Evolutionary conservation across 495 filamentous ascomycete genomes (phyloP), one percentile per base, ranked within the genome.

Genomic region (Mytilinidion resinicola): DNA sequence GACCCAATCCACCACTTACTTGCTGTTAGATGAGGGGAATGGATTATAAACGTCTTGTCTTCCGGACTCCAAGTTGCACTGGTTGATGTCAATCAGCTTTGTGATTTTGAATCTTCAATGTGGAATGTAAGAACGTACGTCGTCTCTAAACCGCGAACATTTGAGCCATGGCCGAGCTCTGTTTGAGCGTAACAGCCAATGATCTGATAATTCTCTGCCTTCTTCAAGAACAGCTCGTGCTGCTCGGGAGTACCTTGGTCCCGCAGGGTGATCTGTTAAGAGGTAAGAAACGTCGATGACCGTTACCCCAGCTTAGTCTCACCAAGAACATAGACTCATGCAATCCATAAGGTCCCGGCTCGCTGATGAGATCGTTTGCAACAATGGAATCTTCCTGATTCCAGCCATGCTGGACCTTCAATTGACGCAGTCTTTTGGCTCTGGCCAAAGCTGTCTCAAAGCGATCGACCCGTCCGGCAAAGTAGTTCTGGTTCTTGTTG

Each of bases 1-100:
- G 82, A 84, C 0, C 87, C 87, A 64, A 88, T 87, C 87, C 87
- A 90, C 86, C 85, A 90, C 67, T 90, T 90, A 38, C 81, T 82
- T 14, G 84, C 77, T 9, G 85, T 88, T 53, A 87, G 72, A 53
- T 77, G 72, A 0, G 87, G 87, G 0, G 83, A 85, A 63, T 86
- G 80, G 49, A 90, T 78, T 46, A 74, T 81, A 70, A 89, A 89
- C 5, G 82, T 85, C 71, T 86, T 83, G 63, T 85, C 80, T 12
- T 81, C 71, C 3, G 77, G 67, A 65, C 87, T 82, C 82, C 84
- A 89, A 30, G 80, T 87, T 14, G 85, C 86, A 30, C 25, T 30
- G 6, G 25, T 30, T 6, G 25, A 30, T 30, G 6, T 30, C 25
- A 30, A 30, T 30, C 25, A 30, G 25, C 25, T 30, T 6, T 30